These are phyloP conservation scores for Dactylis glomerata DNA, from an alignment of 176 grass and related monocot species.

Conservation along the genomic window DNA sequence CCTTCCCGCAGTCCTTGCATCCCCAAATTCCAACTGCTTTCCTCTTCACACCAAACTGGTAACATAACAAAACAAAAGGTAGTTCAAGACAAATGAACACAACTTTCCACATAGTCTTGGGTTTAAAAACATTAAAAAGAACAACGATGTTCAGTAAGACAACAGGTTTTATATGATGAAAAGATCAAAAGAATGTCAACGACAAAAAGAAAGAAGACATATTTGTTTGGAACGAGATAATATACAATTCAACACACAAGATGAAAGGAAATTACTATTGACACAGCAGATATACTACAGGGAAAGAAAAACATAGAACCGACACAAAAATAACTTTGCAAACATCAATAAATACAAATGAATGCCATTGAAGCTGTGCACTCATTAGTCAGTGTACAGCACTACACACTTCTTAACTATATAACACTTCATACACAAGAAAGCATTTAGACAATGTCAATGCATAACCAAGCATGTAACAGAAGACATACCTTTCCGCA, in stretches of 20 bases:
- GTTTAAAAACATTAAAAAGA: not conserved
- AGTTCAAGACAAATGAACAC: not conserved
- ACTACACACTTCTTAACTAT: not conserved
- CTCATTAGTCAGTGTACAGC: not conserved
- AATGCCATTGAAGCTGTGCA: not conserved
- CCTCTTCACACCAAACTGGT: conserved; percentile 81
- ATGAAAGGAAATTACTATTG: not conserved
- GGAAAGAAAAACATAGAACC: not conserved
- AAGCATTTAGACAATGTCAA: not conserved
- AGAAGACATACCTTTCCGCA: conserved; percentile 64
- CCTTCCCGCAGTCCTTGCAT: conserved; percentile 89
- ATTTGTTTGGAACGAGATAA: not conserved
- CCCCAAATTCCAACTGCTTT: conserved; percentile 97
- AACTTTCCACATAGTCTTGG: too few species aligned
- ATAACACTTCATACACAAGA: not conserved
- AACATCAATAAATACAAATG: not conserved
- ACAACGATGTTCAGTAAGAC: not conserved
- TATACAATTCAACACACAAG: not conserved
- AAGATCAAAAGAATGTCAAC: not conserved
- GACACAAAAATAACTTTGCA: not conserved
- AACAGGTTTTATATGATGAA: not conserved
- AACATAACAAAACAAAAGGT: not conserved
- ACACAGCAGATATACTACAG: not conserved
- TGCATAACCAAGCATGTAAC: not conserved
- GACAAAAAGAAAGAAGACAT: not conserved